Percentiles rank a stretch among this genome's conserved stretches.
phyloP scores from a whole-genome alignment of 1,139 yeast genomes.

The Yamadazyma friedrichii region DNA sequence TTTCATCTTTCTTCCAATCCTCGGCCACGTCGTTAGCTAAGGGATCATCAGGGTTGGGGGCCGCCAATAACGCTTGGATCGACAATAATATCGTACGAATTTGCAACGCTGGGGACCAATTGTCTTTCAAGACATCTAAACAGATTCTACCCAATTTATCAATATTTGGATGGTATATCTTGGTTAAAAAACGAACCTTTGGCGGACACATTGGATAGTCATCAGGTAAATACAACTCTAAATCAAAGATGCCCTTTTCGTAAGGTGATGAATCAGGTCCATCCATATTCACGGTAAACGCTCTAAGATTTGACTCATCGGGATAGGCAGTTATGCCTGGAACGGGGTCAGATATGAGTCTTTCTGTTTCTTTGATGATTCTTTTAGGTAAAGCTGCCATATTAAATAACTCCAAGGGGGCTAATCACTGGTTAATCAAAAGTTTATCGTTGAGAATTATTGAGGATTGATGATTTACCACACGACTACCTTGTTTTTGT shows the following conservation, averaged over 20 bases:
- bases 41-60: conserved; percentile 98
- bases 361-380: conserved; percentile 91
- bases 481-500: neutral
- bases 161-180: conserved; percentile 94
- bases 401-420: neutral
- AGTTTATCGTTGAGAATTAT: neutral
- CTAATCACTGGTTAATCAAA: neutral
- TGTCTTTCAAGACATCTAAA: conserved; percentile 85
- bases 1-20: conserved; percentile 88
- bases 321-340: conserved; percentile 95
- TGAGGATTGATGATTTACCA: conserved; percentile 1
- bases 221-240: conserved; percentile 81
- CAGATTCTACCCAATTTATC: conserved; percentile 95
- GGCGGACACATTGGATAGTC: conserved; percentile 96
- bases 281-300: conserved; percentile 79
- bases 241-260: conserved; percentile 70
- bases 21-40: conserved; percentile 97
- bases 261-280: conserved; percentile 90
- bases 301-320: conserved; percentile 88
- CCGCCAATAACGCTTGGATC: conserved; percentile 89
- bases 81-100: conserved; percentile 91
- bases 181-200: conserved; percentile 86
- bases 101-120: conserved; percentile 98
- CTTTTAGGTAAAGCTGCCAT: conserved; percentile 78
- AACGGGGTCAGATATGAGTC: conserved; percentile 90